These are phyloP conservation scores for Cyberlindnera nakhonratchasimensis DNA, from an alignment of 805 yeast genomes.

Conservation along the genomic window DNA sequence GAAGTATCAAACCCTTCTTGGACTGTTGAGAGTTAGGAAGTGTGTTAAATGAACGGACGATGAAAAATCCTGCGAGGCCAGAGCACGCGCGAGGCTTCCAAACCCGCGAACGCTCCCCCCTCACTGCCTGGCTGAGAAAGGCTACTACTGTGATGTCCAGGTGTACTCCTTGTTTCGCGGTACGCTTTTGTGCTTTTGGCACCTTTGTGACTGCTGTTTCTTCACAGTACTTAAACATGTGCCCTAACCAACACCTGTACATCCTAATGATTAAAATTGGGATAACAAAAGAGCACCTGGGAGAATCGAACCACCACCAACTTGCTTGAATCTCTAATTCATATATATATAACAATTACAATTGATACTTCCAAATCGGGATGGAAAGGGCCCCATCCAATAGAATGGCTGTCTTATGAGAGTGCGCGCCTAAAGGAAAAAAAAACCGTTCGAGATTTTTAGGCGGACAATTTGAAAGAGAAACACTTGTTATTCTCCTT, in stretches of 20 bases:
- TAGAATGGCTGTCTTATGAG: conserved; percentile 19
- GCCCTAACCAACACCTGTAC: neutral
- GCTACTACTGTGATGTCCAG: conserved; percentile 10
- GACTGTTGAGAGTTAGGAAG: conserved; percentile 1
- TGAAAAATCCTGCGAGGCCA: conserved; percentile 9
- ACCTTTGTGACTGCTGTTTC: conserved; percentile 11
- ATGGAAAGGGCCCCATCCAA: conserved; percentile 20
- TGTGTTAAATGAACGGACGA: conserved; percentile 3
- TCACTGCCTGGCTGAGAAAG: neutral
- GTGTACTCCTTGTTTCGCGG: neutral
- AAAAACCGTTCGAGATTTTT: conserved; percentile 25
- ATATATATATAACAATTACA: conserved; percentile 3
- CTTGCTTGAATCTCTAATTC: neutral
- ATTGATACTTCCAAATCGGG: conserved; percentile 13
- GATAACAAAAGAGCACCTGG: neutral
- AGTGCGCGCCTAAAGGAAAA: neutral
- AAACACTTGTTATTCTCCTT: no score
- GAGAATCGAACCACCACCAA: neutral
- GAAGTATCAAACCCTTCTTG: neutral
- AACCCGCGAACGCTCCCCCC: neutral
- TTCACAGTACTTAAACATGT: no score
- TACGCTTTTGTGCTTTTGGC: neutral
- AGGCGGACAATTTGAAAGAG: neutral
- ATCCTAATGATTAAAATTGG: neutral
- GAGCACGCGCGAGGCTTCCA: neutral